Evolutionary conservation across 805 yeast genomes (phyloP).

Genomic region (Metschnikowia picachoensis): DNA sequence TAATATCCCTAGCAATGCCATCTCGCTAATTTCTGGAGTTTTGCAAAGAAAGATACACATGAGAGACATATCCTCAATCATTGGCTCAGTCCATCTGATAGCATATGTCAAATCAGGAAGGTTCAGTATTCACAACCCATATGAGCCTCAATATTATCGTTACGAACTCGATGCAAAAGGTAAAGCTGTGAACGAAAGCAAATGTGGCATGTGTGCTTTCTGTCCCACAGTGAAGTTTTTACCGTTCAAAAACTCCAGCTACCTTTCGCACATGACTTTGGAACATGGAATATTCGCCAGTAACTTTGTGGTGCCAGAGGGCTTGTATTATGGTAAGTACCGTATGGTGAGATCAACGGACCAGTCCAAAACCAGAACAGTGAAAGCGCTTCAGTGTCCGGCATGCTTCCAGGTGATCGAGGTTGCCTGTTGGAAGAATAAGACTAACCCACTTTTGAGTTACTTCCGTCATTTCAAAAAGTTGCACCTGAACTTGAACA

Average conservation of each 20-base stretch:
- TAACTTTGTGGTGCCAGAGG: conserved; percentile 30
- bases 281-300: conserved; percentile 34
- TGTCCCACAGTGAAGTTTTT: conserved; percentile 28
- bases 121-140: conserved; percentile 23
- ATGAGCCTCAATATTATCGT: conserved; percentile 30
- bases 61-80: conserved; percentile 17
- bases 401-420: conserved; percentile 25
- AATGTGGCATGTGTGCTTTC: conserved; percentile 33
- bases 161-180: conserved; percentile 25
- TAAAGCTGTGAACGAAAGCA: conserved; percentile 21
- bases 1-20: not conserved
- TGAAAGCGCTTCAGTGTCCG: conserved; percentile 27
- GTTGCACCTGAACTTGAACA: conserved; percentile 19
- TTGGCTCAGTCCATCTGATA: conserved; percentile 20
- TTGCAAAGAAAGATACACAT: conserved; percentile 19
- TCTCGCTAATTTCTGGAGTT: conserved; percentile 13
- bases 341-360: conserved; percentile 16
- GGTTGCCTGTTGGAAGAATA: conserved; percentile 28
- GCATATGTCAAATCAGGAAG: conserved; percentile 21
- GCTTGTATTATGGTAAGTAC: conserved; percentile 27
- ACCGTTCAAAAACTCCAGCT: conserved; percentile 32
- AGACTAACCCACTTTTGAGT: conserved; percentile 25
- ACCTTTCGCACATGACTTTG: conserved; percentile 31
- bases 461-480: conserved; percentile 31
- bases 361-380: conserved; percentile 16